Conservation (phyloP, 2,329 filamentous ascomycete species). For the Claviceps arundinis region DNA sequence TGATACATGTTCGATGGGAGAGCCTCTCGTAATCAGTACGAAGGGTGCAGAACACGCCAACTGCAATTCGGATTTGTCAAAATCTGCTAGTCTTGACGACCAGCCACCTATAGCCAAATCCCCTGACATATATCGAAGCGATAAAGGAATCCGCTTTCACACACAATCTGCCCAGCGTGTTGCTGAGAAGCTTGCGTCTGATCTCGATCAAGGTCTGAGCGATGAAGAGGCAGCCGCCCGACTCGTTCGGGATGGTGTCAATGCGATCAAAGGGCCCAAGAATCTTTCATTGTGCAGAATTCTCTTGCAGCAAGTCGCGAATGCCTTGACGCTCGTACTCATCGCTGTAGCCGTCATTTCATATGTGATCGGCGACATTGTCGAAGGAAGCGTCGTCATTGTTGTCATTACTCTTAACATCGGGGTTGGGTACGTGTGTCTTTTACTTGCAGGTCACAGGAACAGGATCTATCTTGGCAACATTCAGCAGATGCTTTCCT, state of each 20-base stretch:
- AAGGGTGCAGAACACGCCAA: conserved; percentile 29
- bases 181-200: conserved; percentile 26
- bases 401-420: conserved; percentile 56
- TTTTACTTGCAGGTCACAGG: neutral
- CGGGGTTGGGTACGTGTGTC: conserved; percentile 41
- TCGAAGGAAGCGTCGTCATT: conserved; percentile 49
- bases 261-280: conserved; percentile 58
- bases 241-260: conserved; percentile 52
- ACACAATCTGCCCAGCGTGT: conserved; percentile 23
- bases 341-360: conserved; percentile 60
- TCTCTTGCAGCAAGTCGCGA: conserved; percentile 63
- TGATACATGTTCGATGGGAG: conserved; percentile 29
- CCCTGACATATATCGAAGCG: conserved; percentile 16
- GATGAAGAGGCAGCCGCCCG: conserved; percentile 49
- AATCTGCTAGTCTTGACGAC: conserved; percentile 22
- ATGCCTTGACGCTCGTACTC: conserved; percentile 62
- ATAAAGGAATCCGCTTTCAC: conserved; percentile 22
- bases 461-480: neutral
- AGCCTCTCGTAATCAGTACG: conserved; percentile 23
- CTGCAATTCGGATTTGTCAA: conserved; percentile 24
- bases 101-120: conserved; percentile 27
- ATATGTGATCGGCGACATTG: conserved; percentile 51
- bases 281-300: conserved; percentile 63
- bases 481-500: neutral
- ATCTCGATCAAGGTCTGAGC: conserved; percentile 46